phyloP scores from a whole-genome alignment of 805 yeast species.

The Saccharomyces jurei region DNA sequence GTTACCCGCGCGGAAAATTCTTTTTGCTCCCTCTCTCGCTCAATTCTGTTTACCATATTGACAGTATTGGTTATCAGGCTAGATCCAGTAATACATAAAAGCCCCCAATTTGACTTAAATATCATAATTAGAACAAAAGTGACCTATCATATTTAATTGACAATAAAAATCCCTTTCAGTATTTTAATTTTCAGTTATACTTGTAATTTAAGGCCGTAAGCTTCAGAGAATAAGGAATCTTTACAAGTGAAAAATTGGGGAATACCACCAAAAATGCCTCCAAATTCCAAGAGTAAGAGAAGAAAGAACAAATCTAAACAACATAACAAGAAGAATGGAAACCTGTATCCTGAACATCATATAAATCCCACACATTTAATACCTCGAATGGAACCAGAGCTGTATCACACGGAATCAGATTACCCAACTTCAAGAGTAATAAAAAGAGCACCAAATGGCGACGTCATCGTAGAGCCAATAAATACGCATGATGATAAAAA shows the following conservation, averaged over 20 bases:
- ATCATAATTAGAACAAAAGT: not conserved
- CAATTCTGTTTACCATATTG: not conserved
- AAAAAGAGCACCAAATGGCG: conserved; percentile 66
- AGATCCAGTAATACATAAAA: not conserved
- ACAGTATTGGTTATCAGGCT: not conserved
- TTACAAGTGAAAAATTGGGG: not conserved
- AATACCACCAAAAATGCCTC: conserved; percentile 14
- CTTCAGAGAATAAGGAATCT: not conserved
- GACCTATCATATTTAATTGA: not conserved
- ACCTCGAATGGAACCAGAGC: conserved; percentile 33
- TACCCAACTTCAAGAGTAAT: conserved; percentile 69
- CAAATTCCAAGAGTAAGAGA: conserved; percentile 22
- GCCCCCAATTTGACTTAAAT: not conserved
- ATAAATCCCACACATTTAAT: not conserved
- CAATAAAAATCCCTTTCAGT: not conserved
- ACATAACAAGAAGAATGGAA: conserved; percentile 8
- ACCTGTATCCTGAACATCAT: not conserved
- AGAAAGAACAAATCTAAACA: conserved; percentile 23
- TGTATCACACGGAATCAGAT: conserved; percentile 50
- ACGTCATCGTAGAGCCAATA: conserved; percentile 55
- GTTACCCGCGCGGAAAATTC: not conserved
- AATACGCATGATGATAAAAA: conserved; percentile 12
- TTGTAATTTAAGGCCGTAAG: not conserved
- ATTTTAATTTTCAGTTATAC: not conserved
- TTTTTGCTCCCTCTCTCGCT: not conserved